These are phyloP conservation scores for Cercospora sesami DNA, from an alignment of 2,329 filamentous ascomycete species.

Conservation along the genomic window DNA sequence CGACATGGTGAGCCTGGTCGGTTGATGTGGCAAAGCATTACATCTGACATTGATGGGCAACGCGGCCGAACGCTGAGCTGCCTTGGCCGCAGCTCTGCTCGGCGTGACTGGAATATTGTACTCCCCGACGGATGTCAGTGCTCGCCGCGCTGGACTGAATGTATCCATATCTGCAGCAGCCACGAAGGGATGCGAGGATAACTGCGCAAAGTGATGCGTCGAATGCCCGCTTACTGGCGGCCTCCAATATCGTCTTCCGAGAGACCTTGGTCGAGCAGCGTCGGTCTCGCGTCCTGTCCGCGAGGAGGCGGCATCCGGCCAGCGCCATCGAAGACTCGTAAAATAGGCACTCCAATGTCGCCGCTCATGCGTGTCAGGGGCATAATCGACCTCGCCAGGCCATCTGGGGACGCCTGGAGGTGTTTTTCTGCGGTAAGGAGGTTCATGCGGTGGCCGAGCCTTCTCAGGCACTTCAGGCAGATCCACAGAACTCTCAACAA, in stretches of 20 bases:
- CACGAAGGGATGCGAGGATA: conserved; percentile 33
- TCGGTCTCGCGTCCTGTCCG: not conserved
- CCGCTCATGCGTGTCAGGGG: not conserved
- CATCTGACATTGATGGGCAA: conserved; percentile 16
- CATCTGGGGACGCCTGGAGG: conserved; percentile 35
- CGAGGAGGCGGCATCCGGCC: not conserved
- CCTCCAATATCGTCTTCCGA: conserved; percentile 30
- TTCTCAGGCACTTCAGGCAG: conserved; percentile 10
- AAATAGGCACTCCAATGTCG: not conserved
- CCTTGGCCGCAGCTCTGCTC: conserved; percentile 22
- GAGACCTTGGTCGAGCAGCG: not conserved
- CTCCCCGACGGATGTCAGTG: conserved; percentile 28
- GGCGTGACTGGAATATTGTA: conserved; percentile 30
- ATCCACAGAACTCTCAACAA: conserved; percentile 4
- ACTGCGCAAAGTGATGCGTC: conserved; percentile 25
- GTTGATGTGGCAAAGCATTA: not conserved
- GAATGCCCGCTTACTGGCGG: conserved; percentile 38
- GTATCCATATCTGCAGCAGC: conserved; percentile 11
- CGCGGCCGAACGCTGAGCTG: conserved; percentile 22
- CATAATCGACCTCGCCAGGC: conserved; percentile 21
- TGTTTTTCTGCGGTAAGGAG: conserved; percentile 32
- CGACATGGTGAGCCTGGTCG: not conserved
- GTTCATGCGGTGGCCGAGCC: conserved; percentile 27
- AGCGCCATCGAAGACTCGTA: not conserved
- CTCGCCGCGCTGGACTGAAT: conserved; percentile 25